Base-by-base conservation (phyloP, 345 rosid species). In the Zanthoxylum bungeanum region DNA sequence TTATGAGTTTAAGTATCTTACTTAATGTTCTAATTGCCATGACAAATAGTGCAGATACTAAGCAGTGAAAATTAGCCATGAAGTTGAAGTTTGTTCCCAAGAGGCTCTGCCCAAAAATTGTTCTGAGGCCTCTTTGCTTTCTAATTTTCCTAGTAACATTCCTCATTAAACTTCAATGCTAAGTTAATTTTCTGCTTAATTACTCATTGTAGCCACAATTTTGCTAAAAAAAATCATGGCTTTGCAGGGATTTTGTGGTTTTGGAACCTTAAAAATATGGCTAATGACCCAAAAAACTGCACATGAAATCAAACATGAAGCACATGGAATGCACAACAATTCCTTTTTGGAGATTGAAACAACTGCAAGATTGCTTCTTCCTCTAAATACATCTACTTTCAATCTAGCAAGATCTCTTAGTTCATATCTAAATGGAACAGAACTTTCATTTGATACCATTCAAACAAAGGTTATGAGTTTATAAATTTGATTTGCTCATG, bases 341-440 rank as follows among this genome's bases (percentile, higher is more conserved):
- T 28, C 78, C 0, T 52, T 73, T 37, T 44, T 65, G 4, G 74
- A 66, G 22, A 73, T 83, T 25, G 70, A 78, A 51, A 66, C 44
- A 34, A 78, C 86, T n/a, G 73, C 86, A 12, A 50, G 60, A 59
- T 52, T 77, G 61, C 27, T 83, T 4, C 42, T 40, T 47, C 59
- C 58, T 40, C 21, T 80, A 17, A 78, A 83, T 69, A 22, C 78
- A 8, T 80, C 86, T 27, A 80, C 84, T 25, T 27, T 66, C 7
- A 74, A 71, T 39, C 69, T 83, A 40, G 82, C 77, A 36, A 75
- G 77, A 68, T 65, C 77, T 46, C 10, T 83, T 9, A 76, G 84
- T 67, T 73, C 79, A 1, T 39, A 28, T 68, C 40, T 80, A 0
- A 74, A 80, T 47, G 84, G 82, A 52, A 73, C 82, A 60, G 68